phyloP scores from a whole-genome alignment of 805 yeast species.

The Teunomyces cretensis region DNA sequence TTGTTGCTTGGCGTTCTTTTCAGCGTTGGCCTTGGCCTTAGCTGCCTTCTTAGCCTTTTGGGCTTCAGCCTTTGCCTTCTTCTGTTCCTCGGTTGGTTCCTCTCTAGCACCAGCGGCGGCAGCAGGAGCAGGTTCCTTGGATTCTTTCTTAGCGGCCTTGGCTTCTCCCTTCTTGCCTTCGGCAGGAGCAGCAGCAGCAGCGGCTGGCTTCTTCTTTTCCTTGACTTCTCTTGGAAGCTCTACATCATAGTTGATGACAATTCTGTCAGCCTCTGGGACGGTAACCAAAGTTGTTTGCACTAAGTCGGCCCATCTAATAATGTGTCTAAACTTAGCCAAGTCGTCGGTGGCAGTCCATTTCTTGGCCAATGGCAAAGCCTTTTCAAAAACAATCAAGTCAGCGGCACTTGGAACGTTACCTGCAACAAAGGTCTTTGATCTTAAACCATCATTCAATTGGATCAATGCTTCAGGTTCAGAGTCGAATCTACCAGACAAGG shows the following conservation, averaged over 20 bases:
- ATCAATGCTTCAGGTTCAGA: slow-evolving; percentile 41
- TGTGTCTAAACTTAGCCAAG: slow-evolving; percentile 70
- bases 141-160: slow-evolving; percentile 41
- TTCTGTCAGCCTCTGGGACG: slow-evolving; percentile 53
- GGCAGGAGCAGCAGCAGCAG: slow-evolving; percentile 20
- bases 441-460: slow-evolving; percentile 66
- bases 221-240: slow-evolving; percentile 75
- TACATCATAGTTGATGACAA: slow-evolving; percentile 57
- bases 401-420: slow-evolving; percentile 66
- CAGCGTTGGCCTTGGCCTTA: slow-evolving; percentile 61
- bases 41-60: slow-evolving; percentile 63
- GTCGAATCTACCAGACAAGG: slow-evolving; percentile 60
- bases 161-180: slow-evolving; percentile 30
- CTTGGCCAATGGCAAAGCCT: slow-evolving; percentile 59
- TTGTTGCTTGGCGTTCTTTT: slow-evolving; percentile 44
- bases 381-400: slow-evolving; percentile 71
- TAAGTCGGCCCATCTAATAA: slow-evolving; percentile 89
- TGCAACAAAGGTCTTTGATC: slow-evolving; percentile 66
- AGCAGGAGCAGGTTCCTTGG: slow-evolving; percentile 33
- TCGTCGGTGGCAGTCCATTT: slow-evolving; percentile 55
- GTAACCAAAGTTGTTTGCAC: slow-evolving; percentile 67
- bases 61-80: slow-evolving; percentile 52
- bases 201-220: slow-evolving; percentile 53
- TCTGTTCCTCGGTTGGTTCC: slow-evolving; percentile 41
- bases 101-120: slow-evolving; percentile 16